Evolutionary conservation across 2,329 filamentous ascomycete species (phyloP), one percentile per base, ranked within the genome.

Genomic region (Chrysoporthe puriensis): DNA sequence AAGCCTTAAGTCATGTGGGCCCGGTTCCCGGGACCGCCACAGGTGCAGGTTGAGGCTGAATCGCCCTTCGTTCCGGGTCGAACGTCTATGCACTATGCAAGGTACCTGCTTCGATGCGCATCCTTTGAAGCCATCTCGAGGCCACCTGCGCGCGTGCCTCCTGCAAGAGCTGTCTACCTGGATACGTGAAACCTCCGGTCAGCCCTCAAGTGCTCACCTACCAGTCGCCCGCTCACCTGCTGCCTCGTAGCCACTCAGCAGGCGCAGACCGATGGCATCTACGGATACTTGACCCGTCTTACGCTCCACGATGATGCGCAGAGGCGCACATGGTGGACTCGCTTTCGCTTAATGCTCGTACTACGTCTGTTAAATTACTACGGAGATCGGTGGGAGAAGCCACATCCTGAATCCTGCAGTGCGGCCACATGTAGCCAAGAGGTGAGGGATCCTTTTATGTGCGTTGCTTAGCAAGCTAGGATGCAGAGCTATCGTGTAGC

Each of bases 401-500:
- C 50, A 54, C 50, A 54, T 40, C 9, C 36, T 40, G 9, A 9
- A 40, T 40, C 36, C 36, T 40, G 9, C 36, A 40, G 36, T 40
- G 36, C 36, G 36, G 36, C 36, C 36, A 26, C 4, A 9, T 40
- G 36, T 40, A 40, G 36, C 21, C 21, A 54, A 13, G 3, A 16
- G 26, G 3, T 16, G 4, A 3, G 7, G 14, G 9, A 13, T 54
- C 13, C 50, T 54, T 54, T 54, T 6, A 32, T 54, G 50, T 34
- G 5, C 16, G 26, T 32, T 32, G 50, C 50, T 32, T 3, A 54
- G 50, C 50, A 54, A 32, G 50, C 6, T 26, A 54, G 50, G 50
- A 54, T 54, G 50, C 50, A 34, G 50, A 54, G 50, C 50, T 54
- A 54, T 54, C 50, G 21, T 54, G 26, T 32, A 54, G 50, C 50